These are phyloP conservation scores for Crepidotus variabilis DNA, from an alignment of 768 basidiomycete species.

Conservation along the genomic window DNA sequence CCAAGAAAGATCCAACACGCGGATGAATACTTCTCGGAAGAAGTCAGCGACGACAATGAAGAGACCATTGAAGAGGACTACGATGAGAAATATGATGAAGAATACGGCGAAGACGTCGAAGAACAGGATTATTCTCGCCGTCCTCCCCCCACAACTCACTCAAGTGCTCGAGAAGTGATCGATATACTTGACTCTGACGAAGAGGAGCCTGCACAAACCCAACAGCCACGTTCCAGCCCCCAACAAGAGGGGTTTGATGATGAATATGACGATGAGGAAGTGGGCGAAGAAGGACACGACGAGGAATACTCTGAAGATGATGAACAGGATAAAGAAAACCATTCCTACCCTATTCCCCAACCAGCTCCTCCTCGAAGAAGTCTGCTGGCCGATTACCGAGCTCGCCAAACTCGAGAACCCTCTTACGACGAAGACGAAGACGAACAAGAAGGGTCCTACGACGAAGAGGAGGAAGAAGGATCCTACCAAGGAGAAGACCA, in stretches of 20 bases:
- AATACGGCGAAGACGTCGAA: neutral
- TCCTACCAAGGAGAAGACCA: neutral
- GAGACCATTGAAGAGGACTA: conserved; percentile 1
- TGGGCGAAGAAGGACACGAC: conserved; percentile 9
- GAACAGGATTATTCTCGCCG: neutral
- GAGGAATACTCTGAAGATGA: conserved; percentile 12
- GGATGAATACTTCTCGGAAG: conserved; percentile 14
- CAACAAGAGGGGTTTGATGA: conserved; percentile 3
- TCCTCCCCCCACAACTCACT: neutral
- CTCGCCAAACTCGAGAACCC: neutral
- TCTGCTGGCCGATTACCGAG: neutral
- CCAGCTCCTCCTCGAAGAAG: neutral
- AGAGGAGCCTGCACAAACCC: conserved; percentile 11
- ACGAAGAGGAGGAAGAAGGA: conserved; percentile 4
- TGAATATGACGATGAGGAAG: conserved; percentile 6
- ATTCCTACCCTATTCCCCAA: conserved; percentile 1
- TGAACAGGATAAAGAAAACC: too few species aligned
- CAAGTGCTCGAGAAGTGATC: conserved; percentile 4
- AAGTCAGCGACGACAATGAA: conserved; percentile 16
- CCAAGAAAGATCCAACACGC: neutral
- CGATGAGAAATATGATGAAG: conserved; percentile 6
- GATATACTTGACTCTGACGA: conserved; percentile 18
- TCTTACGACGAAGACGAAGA: conserved; percentile 3
- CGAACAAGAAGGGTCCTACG: conserved; percentile 1
- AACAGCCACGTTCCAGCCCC: conserved; percentile 1